These are phyloP conservation scores for Elsinoe australis DNA, from an alignment of 2,329 filamentous ascomycete species.

Conservation along the genomic window DNA sequence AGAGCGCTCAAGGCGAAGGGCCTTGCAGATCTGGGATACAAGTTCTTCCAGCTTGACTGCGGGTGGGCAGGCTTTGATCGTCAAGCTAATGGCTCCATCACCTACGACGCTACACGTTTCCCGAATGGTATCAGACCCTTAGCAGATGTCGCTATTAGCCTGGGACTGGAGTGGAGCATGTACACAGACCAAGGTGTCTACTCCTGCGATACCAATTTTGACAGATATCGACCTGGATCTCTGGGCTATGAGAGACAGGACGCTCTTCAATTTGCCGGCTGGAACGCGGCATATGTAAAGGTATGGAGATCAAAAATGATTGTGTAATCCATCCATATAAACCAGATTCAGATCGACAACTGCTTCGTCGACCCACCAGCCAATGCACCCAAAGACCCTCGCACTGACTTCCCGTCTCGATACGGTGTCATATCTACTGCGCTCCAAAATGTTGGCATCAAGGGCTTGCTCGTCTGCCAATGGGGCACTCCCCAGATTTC, in stretches of 20 bases:
- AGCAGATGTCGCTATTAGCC: constrained; percentile 43
- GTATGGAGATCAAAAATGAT: background rate
- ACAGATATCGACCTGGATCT: constrained; percentile 20
- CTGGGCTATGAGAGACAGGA: constrained; percentile 25
- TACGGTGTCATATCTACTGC: constrained; percentile 25
- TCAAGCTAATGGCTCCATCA: constrained; percentile 39
- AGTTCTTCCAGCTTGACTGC: constrained; percentile 51
- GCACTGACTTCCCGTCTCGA: constrained; percentile 26
- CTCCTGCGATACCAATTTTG: constrained; percentile 23
- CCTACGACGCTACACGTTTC: constrained; percentile 46
- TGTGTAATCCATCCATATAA: background rate
- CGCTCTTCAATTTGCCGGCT: constrained; percentile 25
- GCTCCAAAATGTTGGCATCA: constrained; percentile 26
- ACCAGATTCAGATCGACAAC: constrained; percentile 25
- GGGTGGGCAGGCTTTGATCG: constrained; percentile 44
- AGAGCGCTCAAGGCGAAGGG: constrained; percentile 20
- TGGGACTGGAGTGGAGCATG: constrained; percentile 47
- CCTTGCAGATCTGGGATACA: constrained; percentile 42
- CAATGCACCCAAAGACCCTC: constrained; percentile 27
- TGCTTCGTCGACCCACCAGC: constrained; percentile 25
- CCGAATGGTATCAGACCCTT: constrained; percentile 45
- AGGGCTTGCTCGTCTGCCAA: constrained; percentile 26
- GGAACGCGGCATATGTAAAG: constrained; percentile 27
- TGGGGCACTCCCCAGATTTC: constrained; percentile 27
- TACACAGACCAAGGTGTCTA: constrained; percentile 38